phyloP scores from a whole-genome alignment of 176 grass and related monocot genomes.

The Ensete ventricosum region DNA sequence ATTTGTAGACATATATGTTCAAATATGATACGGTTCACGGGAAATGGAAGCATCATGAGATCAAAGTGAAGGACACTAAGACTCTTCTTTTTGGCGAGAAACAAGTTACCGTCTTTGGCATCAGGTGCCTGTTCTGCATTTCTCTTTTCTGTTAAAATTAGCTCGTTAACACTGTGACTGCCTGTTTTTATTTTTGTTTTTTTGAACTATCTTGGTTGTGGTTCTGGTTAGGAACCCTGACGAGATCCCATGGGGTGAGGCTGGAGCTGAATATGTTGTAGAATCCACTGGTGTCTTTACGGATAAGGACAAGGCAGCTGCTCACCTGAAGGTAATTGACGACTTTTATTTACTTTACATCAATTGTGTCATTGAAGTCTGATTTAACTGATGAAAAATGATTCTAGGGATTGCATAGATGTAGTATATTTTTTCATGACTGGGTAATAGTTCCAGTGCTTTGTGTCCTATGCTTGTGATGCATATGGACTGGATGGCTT shows the following conservation, averaged over 20 bases:
- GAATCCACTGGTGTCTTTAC: slow-evolving; percentile 58
- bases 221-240: slow-evolving; percentile 36
- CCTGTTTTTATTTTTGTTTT: not conserved
- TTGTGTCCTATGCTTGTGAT: too few relatives aligned
- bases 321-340: slow-evolving; percentile 16
- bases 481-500: too few relatives aligned
- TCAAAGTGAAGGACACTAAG: slow-evolving; percentile 46
- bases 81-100: slow-evolving; percentile 56
- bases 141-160: not conserved
- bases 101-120: slow-evolving; percentile 34
- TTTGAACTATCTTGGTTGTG: not conserved
- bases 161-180: not conserved
- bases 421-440: too few relatives aligned
- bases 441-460: too few relatives aligned
- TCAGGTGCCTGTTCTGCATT: slow-evolving; percentile 13
- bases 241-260: slow-evolving; percentile 57
- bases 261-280: slow-evolving; percentile 40
- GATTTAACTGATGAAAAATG: not conserved
- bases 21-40: slow-evolving; percentile 56
- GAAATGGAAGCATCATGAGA: slow-evolving; percentile 44
- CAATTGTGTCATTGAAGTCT: not conserved
- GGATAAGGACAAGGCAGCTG: slow-evolving; percentile 55
- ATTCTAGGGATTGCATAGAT: too few relatives aligned
- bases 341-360: not conserved
- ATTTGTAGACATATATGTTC: slow-evolving; percentile 52